Evolutionary conservation across 306 rosid species (phyloP), one percentile per base, ranked within the genome.

Genomic region (Castanea sativa): DNA sequence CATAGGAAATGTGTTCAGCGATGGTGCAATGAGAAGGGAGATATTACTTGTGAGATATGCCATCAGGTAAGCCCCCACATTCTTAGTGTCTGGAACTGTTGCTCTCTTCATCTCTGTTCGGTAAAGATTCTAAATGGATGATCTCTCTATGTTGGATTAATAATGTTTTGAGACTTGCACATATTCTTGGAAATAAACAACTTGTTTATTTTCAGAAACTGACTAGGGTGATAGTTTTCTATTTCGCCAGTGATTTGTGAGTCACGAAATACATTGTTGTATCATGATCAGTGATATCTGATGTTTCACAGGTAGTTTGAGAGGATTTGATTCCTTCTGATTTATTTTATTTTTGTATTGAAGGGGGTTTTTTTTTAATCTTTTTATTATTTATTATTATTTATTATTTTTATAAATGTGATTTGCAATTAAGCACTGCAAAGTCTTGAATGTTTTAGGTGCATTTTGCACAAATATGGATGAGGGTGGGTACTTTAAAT

Each of bases 11-110:
- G 93, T 71, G 89, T 91, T 71, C 93, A 91, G 65, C 87, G 80
- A 64, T 91, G 93, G 93, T 87, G 93, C 87, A 84, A 86, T 74
- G 93, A 91, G 89, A 89, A 91, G 79, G 89, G 92, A 59, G 90
- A 89, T 73, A 83, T 82, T 29, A 87, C 75, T 55, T 91, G 90
- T 83, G 93, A 91, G 85, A 89, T 91, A 27, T 91, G 96, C 76
- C 86, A 75, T 84, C 86, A 87, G 89, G 93, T 89, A 84, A 76
- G 18, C 80, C 38, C 1, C 45, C 67, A 45, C 76, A 52, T 79
- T 55, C 32, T 68, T 30, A 21, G 55, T 52, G 43, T 58, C 64
- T 81, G 12, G 51, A 8, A 8, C 10, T 11, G 18, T 43, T 58
- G 3, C 12, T 57, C 27, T 55, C 25, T 18, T 64, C 30, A 73